Conservation (phyloP, 768 basidiomycete genomes). For the Amanita polypyramis region DNA sequence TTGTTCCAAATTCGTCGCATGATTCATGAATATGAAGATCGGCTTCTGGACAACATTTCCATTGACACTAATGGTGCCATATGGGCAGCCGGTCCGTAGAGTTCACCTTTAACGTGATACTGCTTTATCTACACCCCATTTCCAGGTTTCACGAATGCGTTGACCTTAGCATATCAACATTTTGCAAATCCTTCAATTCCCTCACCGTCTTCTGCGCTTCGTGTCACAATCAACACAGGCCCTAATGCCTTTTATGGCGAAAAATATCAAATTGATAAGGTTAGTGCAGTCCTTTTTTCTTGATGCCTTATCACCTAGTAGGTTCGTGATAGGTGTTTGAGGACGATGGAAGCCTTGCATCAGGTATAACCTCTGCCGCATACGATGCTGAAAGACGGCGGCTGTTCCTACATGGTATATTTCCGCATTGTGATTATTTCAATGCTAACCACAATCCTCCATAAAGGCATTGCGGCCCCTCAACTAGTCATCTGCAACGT, state of each 20-base stretch:
- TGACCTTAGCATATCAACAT: conserved; percentile 26
- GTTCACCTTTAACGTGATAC: neutral
- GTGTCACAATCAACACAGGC: conserved; percentile 44
- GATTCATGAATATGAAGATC: conserved; percentile 23
- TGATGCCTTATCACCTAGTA: conserved; percentile 5
- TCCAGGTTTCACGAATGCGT: conserved; percentile 32
- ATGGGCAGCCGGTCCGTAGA: conserved; percentile 46
- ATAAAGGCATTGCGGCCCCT: conserved; percentile 21
- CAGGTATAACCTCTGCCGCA: conserved; percentile 45
- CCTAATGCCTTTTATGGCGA: conserved; percentile 38
- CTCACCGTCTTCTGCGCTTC: conserved; percentile 39
- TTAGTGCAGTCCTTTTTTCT: conserved; percentile 12
- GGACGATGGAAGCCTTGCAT: conserved; percentile 49
- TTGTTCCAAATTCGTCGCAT: too few relatives aligned
- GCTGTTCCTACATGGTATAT: conserved; percentile 51
- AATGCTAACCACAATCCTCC: neutral
- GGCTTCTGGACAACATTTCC: conserved; percentile 48
- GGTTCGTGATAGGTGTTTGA: conserved; percentile 44
- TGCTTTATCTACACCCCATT: neutral
- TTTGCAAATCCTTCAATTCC: conserved; percentile 28
- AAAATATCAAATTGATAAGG: conserved; percentile 49
- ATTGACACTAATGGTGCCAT: conserved; percentile 49
- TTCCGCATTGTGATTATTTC: neutral
- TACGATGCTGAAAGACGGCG: conserved; percentile 39
- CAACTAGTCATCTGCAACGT: conserved; percentile 21